Base-by-base conservation (phyloP, 1,139 yeast species). In the Scheffersomyces illinoinensis region DNA sequence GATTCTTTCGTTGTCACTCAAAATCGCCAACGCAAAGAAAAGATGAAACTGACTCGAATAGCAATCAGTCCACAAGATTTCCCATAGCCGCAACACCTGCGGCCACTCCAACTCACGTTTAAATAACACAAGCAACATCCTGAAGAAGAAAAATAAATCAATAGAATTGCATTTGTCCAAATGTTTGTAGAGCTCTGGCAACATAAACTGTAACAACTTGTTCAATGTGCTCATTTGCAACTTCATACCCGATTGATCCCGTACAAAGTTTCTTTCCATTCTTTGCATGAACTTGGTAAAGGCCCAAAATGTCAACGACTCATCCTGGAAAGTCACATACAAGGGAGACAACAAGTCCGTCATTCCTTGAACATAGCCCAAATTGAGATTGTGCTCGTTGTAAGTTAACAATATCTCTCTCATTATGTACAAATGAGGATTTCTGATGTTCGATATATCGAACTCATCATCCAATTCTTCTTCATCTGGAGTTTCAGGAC, bases 321-420 rank as follows among this genome's bases (percentile, higher is more conserved):
- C 98, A 71, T 93, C 97, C 68, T 87, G 87, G 52, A 91, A 76
- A 7, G 87, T 83, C 52, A 87, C 90, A 70, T 93, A 96, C 5
- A 95, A 74, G 0, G 98, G 98, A 0, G 97, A 89, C 50, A 96
- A 78, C 57, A 95, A 77, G 72, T 95, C 99, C 8, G 96, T 88
- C 99, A 95, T 95, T 1, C 99, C 99, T 75, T 95, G 99, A 23
- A 95, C 97, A 69, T 95, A 95, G 0, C 99, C 99, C 66, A 96
- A 76, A 64, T 92, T 89, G 54, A 78, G 81, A 72, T 95, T 95
- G 72, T 87, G 85, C 72, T 91, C 93, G 71, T 95, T 93, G 69
- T 90, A 95, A 0, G 98, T 91, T 59, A 92, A 81, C 52, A 95
- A 79, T 63, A 96, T 90, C 66, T 91, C 93, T 66, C 93, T 85